Evolutionary conservation across 306 rosid genomes (phyloP).

Genomic region (Vigna reflexopilosa): DNA sequence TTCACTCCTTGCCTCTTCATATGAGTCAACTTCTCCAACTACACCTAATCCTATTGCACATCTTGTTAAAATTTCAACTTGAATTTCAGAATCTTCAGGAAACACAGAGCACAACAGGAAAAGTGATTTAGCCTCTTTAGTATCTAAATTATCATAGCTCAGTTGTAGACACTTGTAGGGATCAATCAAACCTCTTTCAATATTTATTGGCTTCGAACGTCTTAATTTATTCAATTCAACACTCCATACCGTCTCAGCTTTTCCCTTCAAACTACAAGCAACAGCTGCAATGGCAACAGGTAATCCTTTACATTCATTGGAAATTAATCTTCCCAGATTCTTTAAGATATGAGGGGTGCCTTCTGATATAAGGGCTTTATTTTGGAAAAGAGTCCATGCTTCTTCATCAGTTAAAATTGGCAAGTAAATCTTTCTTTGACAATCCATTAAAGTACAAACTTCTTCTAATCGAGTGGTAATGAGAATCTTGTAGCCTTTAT

Average conservation of each 20-base stretch:
- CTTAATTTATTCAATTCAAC: background rate
- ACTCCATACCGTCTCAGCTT: background rate
- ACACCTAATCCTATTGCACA: conserved; percentile 18
- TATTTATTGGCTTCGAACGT: background rate
- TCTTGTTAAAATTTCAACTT: background rate
- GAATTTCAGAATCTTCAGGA: conserved; percentile 42
- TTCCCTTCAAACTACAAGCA: too few species aligned
- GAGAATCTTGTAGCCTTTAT: conserved; percentile 13
- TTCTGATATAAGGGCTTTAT: background rate
- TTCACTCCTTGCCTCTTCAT: conserved; percentile 11
- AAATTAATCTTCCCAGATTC: background rate
- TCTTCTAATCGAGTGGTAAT: conserved; percentile 3
- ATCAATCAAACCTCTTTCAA: background rate
- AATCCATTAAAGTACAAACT: conserved; percentile 3
- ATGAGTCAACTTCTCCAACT: background rate
- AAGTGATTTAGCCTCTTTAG: background rate
- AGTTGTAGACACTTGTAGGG: conserved; percentile 27
- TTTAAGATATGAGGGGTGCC: background rate
- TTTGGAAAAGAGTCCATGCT: conserved; percentile 24
- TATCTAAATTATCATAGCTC: conserved; percentile 38
- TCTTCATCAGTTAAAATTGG: background rate
- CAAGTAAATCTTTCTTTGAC: conserved; percentile 3
- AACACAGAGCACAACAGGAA: conserved; percentile 41
- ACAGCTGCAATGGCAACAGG: background rate
- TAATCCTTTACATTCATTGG: conserved; percentile 33